phyloP scores from a whole-genome alignment of 2,329 filamentous ascomycete species.

The Cercospora beticola region DNA sequence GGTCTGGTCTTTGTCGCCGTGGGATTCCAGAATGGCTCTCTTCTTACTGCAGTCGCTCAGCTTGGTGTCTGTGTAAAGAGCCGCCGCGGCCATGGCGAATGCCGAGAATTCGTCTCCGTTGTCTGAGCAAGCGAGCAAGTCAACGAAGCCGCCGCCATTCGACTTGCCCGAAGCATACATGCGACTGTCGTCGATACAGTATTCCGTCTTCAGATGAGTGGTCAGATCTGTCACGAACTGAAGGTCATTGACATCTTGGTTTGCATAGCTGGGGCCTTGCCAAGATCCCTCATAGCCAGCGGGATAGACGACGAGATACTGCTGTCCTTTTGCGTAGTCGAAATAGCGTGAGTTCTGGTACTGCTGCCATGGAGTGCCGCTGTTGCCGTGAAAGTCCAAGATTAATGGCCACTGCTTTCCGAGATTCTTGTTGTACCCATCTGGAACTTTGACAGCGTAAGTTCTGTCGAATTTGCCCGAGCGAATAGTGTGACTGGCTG shows the following conservation, averaged over 20 bases:
- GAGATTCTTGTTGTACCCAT: slow-evolving; percentile 25
- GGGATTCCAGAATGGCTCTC: slow-evolving; percentile 47
- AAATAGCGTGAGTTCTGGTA: slow-evolving; percentile 49
- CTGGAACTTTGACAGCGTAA: slow-evolving; percentile 31
- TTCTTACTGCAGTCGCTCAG: slow-evolving; percentile 31
- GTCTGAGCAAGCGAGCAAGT: slow-evolving; percentile 48
- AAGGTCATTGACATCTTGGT: slow-evolving; percentile 43
- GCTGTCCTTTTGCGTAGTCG: slow-evolving; percentile 44
- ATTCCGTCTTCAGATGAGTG: slow-evolving; percentile 40
- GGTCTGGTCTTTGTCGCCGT: slow-evolving; percentile 44
- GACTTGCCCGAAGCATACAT: slow-evolving; percentile 54
- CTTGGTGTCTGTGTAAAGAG: slow-evolving; percentile 43
- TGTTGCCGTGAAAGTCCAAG: slow-evolving; percentile 50
- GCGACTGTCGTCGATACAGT: slow-evolving; percentile 48
- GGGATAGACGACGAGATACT: slow-evolving; percentile 51
- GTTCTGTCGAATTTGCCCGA: slow-evolving; percentile 25
- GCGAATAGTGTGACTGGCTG: slow-evolving; percentile 19
- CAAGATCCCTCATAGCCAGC: slow-evolving; percentile 43
- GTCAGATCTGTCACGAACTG: slow-evolving; percentile 49
- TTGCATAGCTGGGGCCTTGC: slow-evolving; percentile 45
- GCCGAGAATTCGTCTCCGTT: slow-evolving; percentile 49
- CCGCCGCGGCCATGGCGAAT: slow-evolving; percentile 52
- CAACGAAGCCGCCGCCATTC: slow-evolving; percentile 54
- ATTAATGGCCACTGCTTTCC: slow-evolving; percentile 39
- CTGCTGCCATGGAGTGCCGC: slow-evolving; percentile 41